Percentiles rank a stretch among this genome's conserved stretches.
Evolutionary conservation across 228 moss, liverwort and hornwort species (phyloP).

Genomic region (Sphagnum magellanicum): DNA sequence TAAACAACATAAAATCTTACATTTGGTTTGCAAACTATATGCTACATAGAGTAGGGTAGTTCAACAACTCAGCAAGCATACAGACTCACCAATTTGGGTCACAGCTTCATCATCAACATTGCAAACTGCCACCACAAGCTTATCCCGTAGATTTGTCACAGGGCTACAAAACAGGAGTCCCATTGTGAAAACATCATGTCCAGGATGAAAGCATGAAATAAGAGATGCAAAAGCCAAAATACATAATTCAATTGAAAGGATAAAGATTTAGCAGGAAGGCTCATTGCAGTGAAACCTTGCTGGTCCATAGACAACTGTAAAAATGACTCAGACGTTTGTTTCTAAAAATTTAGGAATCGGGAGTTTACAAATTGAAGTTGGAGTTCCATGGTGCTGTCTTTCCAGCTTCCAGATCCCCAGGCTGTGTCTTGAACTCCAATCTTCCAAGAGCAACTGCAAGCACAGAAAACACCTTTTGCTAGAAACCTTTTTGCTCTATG

Average conservation of each 20-base stretch:
- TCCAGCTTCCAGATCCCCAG: background rate
- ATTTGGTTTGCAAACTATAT: too few relatives aligned
- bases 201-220: slow-evolving; percentile 31
- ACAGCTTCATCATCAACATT: slow-evolving; percentile 36
- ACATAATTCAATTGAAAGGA: too few relatives aligned
- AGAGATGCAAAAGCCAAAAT: background rate
- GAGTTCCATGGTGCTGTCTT: background rate
- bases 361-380: background rate
- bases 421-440: background rate
- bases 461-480: background rate
- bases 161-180: slow-evolving; percentile 69
- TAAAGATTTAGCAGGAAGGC: too few relatives aligned
- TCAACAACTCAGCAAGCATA: too few relatives aligned
- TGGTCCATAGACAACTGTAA: background rate
- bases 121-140: slow-evolving; percentile 62
- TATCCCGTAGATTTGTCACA: slow-evolving; percentile 61
- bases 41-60: too few relatives aligned
- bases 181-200: slow-evolving; percentile 36
- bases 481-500: background rate
- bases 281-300: background rate
- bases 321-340: background rate
- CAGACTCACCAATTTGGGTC: slow-evolving; percentile 25
- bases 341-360: background rate
- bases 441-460: background rate
- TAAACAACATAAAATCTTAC: too few relatives aligned